These are phyloP conservation scores for Epicoccum sorghinum DNA, from an alignment of 2,329 filamentous ascomycete species.

Conservation along the genomic window DNA sequence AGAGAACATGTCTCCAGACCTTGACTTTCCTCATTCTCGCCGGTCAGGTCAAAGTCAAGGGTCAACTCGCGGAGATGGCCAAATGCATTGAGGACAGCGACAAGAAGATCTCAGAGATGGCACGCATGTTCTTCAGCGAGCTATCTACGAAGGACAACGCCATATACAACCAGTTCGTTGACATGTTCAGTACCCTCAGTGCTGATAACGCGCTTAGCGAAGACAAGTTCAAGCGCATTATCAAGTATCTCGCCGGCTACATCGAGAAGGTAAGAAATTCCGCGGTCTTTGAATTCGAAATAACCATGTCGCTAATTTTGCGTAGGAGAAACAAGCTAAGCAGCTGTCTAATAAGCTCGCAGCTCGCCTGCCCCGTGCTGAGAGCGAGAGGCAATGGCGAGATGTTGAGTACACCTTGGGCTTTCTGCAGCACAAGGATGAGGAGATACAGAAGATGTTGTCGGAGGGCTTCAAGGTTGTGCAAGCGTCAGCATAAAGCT, in stretches of 20 bases:
- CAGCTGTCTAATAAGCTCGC: conserved; percentile 93
- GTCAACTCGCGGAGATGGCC: conserved; percentile 97
- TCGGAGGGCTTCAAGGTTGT: conserved; percentile 71
- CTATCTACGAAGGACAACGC: conserved; percentile 98
- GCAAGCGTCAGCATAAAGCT: conserved; percentile 48
- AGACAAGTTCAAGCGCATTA: conserved; percentile 81
- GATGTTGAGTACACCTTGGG: conserved; percentile 94
- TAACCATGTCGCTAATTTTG: conserved; percentile 17
- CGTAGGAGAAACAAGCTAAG: conserved; percentile 94
- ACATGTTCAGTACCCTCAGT: conserved; percentile 95
- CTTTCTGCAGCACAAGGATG: conserved; percentile 88
- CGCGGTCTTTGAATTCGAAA: background rate
- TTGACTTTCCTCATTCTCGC: conserved; percentile 96
- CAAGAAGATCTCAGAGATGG: conserved; percentile 89
- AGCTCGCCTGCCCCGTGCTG: conserved; percentile 81
- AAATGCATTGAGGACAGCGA: conserved; percentile 98
- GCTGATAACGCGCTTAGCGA: conserved; percentile 82
- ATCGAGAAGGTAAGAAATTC: conserved; percentile 80
- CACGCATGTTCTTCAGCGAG: conserved; percentile 98
- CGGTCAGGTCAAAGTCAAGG: conserved; percentile 99
- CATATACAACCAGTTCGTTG: conserved; percentile 98
- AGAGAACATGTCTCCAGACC: conserved; percentile 97
- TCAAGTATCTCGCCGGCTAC: conserved; percentile 93
- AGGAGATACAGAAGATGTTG: conserved; percentile 81
- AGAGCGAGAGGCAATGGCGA: conserved; percentile 95